Evolutionary conservation across 495 filamentous ascomycete species (phyloP), one percentile per base, ranked within the genome.

Genomic region (Chaetomium tenue): DNA sequence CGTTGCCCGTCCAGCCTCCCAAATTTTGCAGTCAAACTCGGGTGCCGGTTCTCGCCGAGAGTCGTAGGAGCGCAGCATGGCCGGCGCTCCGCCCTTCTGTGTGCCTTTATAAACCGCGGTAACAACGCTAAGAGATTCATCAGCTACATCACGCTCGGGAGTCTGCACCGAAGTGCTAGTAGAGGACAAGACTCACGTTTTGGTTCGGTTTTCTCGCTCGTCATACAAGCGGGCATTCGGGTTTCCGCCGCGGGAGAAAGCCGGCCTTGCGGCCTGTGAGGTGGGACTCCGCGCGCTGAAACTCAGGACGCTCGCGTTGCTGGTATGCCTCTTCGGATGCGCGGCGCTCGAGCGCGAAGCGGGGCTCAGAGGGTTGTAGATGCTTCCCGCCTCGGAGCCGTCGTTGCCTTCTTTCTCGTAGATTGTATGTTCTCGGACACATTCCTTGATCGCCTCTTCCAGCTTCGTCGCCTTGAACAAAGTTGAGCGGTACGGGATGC

Each of bases 1-100:
- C 3, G 94, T 98, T n/a, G 94, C 94, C 46, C 95, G 87, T 9
- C 94, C 94, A 5, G 94, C 94, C 75, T 98, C 85, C 94, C 94
- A 98, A 58, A 98, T 91, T 16, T 84, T 95, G 74, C 92, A 96
- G 69, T 95, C 87, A 63, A 91, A 90, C 72, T 95, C 91, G 0
- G 93, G 89, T 5, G 91, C 84, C 0, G 92, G 89, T 74, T 98
- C 93, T 74, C 89, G 91, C 65, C 91, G 85, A 26, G 95, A 97
- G 67, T 96, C 93, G 71, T 98, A 98, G 12, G 94, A 97, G 37
- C 94, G 88, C 55, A 98, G 78, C 58, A 98, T 74, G 3, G 88
- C 87, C 0, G 92, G 82, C 11, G 83, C 76, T 16, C 84, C 86
- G 18, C 85, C 86, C 64, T 81, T 86, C 15, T 78, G 78, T 0